Base-by-base conservation (phyloP, 1,284 basidiomycete species). In the Naganishia albida region DNA sequence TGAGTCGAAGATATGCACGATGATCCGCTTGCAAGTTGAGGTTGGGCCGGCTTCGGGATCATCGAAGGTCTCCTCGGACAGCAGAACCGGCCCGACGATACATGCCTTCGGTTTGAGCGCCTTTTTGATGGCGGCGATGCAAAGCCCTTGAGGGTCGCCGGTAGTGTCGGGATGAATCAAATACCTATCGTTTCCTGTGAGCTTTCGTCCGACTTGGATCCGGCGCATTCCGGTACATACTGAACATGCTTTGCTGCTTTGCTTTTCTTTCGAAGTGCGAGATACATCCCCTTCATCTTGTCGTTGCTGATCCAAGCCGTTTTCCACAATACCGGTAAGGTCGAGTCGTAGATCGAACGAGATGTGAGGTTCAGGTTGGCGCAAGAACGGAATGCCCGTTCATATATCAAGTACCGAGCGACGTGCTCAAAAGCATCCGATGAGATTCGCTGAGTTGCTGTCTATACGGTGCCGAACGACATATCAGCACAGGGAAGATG, bases 281-380 rank as follows among this genome's bases (percentile, higher is more conserved):
- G 16, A 15, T 28, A 7, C 50, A 28, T 38, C 23, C 30, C 39
- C 26, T 15, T 28, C 20, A 13, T 54, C 39, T 54, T 54, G 18
- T 39, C 52, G 20, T 25, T 54, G 34, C 52, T 34, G 38, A 25
- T 54, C 42, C 42, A 40, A 16, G 40, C 38, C 20, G 52, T 54
- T 23, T 54, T 54, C 52, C 52, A 54, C 15, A 54, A 25, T 7
- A 54, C 39, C 3, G 52, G 52, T 2, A 54, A 34, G 16, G 52
- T 54, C 30, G 23, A 16, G 6, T n/a, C 39, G 52, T 54, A 42
- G 6, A 54, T 15, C 13, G 34, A n/a, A 3, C 38, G 18, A 7
- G 38, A 54, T 2, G 52, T 40, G 16, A 12, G 1, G 20, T 54
- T 54, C 3, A 54, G 38, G n/a, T 40, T 54, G 38, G 52, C 52